Evolutionary conservation across 2,329 filamentous ascomycete genomes (phyloP).

Genomic region (Paraphoma sp.): DNA sequence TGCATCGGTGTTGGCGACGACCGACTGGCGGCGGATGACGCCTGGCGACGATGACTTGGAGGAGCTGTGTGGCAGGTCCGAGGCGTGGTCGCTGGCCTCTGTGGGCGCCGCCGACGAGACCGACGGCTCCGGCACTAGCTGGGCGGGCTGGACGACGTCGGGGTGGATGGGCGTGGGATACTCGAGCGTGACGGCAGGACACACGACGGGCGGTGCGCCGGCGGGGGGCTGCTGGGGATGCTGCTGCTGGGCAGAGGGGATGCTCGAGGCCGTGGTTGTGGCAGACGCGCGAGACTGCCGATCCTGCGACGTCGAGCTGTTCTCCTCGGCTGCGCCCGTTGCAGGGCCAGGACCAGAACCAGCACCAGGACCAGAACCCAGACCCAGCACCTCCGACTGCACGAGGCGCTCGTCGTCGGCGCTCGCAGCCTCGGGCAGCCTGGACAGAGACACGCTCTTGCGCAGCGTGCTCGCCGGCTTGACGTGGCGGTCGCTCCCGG

Average conservation of each 20-base stretch:
- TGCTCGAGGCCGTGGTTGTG: neutral
- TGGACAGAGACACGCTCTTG: slow-evolving; percentile 40
- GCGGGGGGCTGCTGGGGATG: slow-evolving; percentile 16
- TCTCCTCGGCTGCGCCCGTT: slow-evolving; percentile 19
- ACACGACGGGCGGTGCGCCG: slow-evolving; percentile 9
- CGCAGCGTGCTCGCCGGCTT: slow-evolving; percentile 23
- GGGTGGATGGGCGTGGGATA: slow-evolving; percentile 41
- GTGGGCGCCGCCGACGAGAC: slow-evolving; percentile 34
- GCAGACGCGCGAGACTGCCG: neutral
- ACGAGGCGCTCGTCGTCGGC: slow-evolving; percentile 24
- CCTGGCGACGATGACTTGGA: slow-evolving; percentile 42
- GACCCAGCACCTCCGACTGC: slow-evolving; percentile 32
- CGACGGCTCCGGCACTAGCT: slow-evolving; percentile 18
- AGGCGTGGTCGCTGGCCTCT: slow-evolving; percentile 6
- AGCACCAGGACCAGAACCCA: slow-evolving; percentile 1
- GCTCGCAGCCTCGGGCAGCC: slow-evolving; percentile 33
- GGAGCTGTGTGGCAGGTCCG: neutral
- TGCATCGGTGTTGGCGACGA: slow-evolving; percentile 49
- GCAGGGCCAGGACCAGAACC: slow-evolving; percentile 6
- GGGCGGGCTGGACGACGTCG: slow-evolving; percentile 18
- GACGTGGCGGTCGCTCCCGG: slow-evolving; percentile 32
- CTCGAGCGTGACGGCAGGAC: slow-evolving; percentile 40
- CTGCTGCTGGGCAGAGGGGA: slow-evolving; percentile 11
- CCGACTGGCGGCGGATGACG: slow-evolving; percentile 49
- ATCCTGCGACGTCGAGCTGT: slow-evolving; percentile 15